Evolutionary conservation across 495 filamentous ascomycete genomes (phyloP), one percentile per base, ranked within the genome.

Genomic region (Daldinia decipiens): DNA sequence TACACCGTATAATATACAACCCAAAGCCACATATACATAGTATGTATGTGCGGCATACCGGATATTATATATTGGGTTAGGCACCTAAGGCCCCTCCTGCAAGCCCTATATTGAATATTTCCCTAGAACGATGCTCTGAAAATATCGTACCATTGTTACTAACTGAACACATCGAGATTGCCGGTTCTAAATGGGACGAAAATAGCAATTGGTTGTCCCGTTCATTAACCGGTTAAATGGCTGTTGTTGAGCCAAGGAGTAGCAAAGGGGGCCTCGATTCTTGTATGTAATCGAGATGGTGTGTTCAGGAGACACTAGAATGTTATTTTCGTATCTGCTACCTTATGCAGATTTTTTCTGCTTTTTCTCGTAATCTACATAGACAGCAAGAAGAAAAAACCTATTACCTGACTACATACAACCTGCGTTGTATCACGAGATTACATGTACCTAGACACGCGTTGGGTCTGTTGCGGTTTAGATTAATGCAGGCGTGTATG

Each of bases 191-290:
- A 63, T 21, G 43, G 43, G 43, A 21, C 19, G 19, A 52, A 56
- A 43, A 36, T 39, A 55, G 24, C 4, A 17, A 64, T 40, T 17
- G 9, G 26, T 11, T 12, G 43, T 1, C 24, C 31, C 47, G 17
- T 60, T 54, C 45, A 60, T 61, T 61, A 55, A 36, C 58, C 68
- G 68, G 68, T 53, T 71, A 67, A 71, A 71, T 62, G 57, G 62
- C 26, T 62, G 19, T 40, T 61, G 15, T 62, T 40, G 21, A 66
- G 62, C 68, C 68, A 70, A 65, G 68, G 56, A 47, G 3, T 5
- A 60, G 27, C 50, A 56, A 17, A 2, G 47, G 43, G 50, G 51
- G 68, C 61, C 67, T 70, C 68, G 68, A 70, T 60, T 57, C 26
- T 60, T 38, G 19, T 15, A 17, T 38, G 13, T 15, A 29, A 40